Conservation (phyloP, 805 yeast species). For the Hanseniaspora lindneri region DNA sequence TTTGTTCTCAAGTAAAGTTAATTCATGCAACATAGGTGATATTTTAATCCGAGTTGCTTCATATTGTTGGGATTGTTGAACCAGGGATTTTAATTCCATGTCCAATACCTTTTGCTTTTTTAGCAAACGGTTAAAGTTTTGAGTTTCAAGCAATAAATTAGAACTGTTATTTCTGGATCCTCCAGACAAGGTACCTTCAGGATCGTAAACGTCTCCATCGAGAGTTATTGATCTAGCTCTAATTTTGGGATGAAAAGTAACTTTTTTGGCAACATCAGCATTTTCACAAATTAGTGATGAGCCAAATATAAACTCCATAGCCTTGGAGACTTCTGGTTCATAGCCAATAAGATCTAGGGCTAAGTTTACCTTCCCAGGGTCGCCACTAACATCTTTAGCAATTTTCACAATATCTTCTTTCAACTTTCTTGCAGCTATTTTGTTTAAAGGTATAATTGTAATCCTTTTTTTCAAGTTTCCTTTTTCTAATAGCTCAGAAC, state of each 20-base stretch:
- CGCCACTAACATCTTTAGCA: slow-evolving; percentile 46
- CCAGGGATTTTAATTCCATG: slow-evolving; percentile 33
- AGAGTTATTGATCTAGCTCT: slow-evolving; percentile 74
- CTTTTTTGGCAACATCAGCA: slow-evolving; percentile 73
- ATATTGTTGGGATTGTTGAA: slow-evolving; percentile 34
- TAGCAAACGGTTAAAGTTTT: slow-evolving; percentile 43
- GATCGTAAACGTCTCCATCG: slow-evolving; percentile 92
- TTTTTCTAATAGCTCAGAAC: slow-evolving; percentile 64
- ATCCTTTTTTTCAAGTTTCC: slow-evolving; percentile 73
- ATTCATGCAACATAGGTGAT: slow-evolving; percentile 44
- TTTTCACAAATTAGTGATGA: slow-evolving; percentile 76
- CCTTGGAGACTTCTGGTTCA: slow-evolving; percentile 55
- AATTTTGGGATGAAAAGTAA: slow-evolving; percentile 77
- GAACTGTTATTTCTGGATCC: slow-evolving; percentile 58
- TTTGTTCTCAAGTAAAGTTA: slow-evolving; percentile 49
- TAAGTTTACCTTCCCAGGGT: slow-evolving; percentile 79
- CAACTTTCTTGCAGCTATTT: slow-evolving; percentile 53
- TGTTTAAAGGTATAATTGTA: slow-evolving; percentile 84
- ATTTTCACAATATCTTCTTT: slow-evolving; percentile 40
- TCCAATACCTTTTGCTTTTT: slow-evolving; percentile 34
- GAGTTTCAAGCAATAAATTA: slow-evolving; percentile 53
- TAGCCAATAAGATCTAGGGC: slow-evolving; percentile 73
- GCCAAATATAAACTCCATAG: slow-evolving; percentile 90
- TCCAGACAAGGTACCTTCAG: slow-evolving; percentile 90
- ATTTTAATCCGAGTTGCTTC: slow-evolving; percentile 39